Percentiles rank a stretch among this genome's conserved stretches.
Conservation (phyloP, 169 alveolate species). For the Neospora caninum region DNA sequence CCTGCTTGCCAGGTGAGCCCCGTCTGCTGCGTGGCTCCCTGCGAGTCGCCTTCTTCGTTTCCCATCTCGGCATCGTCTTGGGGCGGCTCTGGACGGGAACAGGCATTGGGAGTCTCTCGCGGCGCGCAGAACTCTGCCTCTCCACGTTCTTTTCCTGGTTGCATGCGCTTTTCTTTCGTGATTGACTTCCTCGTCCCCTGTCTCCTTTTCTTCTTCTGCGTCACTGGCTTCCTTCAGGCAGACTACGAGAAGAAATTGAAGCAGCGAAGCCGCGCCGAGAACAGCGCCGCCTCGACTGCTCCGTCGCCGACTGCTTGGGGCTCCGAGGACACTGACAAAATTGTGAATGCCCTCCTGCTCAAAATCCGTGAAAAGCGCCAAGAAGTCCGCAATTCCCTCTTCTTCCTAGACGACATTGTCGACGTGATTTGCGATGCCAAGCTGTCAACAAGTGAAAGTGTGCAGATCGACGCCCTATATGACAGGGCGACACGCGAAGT, state of each 20-base stretch:
- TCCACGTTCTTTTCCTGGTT: no score
- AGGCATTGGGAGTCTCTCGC: no score
- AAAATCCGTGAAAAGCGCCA: background rate
- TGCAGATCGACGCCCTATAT: background rate
- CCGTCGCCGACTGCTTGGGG: background rate
- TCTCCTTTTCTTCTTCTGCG: background rate
- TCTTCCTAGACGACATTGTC: background rate
- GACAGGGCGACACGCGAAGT: background rate
- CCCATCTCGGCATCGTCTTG: no score
- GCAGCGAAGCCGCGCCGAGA: background rate
- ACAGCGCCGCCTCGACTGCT: background rate
- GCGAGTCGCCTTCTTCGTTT: no score
- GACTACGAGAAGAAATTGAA: background rate
- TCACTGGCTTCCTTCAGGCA: background rate
- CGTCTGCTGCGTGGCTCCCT: no score
- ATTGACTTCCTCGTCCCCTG: no score
- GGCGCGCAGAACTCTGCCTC: no score
- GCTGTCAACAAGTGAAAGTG: background rate
- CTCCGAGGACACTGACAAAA: background rate
- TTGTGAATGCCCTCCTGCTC: background rate
- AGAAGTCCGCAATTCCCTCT: background rate
- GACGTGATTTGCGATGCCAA: constrained; percentile 11
- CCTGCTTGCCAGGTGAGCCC: no score
- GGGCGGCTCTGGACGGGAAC: no score
- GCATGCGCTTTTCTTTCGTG: no score